These are phyloP conservation scores for Falciphora oryzae DNA, from an alignment of 2,329 filamentous ascomycete genomes.

Conservation along the genomic window DNA sequence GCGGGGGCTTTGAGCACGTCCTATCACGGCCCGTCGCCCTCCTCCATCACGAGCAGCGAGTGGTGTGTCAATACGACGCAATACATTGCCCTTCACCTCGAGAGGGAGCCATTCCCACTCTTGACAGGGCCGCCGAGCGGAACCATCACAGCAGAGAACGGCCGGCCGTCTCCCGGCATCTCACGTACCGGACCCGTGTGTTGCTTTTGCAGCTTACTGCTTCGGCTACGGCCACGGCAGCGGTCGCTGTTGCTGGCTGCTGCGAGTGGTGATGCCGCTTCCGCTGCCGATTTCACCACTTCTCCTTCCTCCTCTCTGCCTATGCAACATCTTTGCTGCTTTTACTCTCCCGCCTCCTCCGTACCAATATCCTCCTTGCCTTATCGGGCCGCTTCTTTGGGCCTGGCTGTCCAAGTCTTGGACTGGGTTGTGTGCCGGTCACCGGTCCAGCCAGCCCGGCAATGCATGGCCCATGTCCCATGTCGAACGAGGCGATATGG, in stretches of 20 bases:
- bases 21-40: not conserved
- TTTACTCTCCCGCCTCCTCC: too few relatives aligned
- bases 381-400: not conserved
- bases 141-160: not conserved
- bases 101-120: not conserved
- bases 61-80: slow-evolving; percentile 1
- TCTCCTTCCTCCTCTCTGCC: not conserved
- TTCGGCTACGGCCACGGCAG: not conserved
- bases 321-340: not conserved
- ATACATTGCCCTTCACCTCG: not conserved
- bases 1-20: too few relatives aligned
- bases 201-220: not conserved
- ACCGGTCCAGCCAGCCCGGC: not conserved
- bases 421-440: not conserved
- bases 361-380: not conserved
- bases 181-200: not conserved
- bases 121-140: not conserved
- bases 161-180: not conserved
- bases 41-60: not conserved
- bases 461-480: not conserved
- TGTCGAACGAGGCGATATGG: not conserved
- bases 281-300: not conserved
- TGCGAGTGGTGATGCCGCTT: not conserved
- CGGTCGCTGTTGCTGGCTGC: not conserved
- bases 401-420: not conserved